phyloP scores from a whole-genome alignment of 257 asterid species.

The Solanum arcanum region DNA sequence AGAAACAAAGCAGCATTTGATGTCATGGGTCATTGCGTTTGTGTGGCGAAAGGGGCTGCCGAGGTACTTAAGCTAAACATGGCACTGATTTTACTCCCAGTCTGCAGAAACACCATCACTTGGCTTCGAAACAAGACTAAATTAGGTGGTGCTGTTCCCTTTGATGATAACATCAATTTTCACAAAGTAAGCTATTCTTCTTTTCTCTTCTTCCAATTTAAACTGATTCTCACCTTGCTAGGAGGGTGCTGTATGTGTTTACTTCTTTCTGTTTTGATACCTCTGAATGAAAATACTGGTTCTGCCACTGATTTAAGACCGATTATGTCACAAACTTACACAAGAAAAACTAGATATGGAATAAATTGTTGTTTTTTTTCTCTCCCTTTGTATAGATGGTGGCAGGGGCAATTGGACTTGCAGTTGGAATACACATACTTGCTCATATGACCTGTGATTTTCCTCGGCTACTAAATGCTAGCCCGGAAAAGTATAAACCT shows the following conservation, averaged over 20 bases:
- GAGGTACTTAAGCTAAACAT: constrained; percentile 87
- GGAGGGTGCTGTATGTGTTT: background rate
- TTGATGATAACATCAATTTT: constrained; percentile 76
- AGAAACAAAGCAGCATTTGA: constrained; percentile 34
- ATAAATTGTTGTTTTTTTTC: background rate
- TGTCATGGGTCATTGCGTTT: constrained; percentile 80
- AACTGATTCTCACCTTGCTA: background rate
- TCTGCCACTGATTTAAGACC: background rate
- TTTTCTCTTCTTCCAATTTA: background rate
- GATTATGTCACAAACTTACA: background rate
- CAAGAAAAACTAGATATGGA: background rate
- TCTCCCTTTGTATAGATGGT: constrained; percentile 22
- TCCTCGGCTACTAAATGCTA: constrained; percentile 51
- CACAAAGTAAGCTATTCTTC: constrained; percentile 39
- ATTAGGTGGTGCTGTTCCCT: constrained; percentile 53
- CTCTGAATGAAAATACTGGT: background rate
- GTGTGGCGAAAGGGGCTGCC: constrained; percentile 91
- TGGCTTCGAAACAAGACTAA: constrained; percentile 82
- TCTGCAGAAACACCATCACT: constrained; percentile 80
- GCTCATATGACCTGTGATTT: constrained; percentile 67
- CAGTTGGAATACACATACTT: constrained; percentile 62
- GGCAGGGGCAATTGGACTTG: constrained; percentile 52
- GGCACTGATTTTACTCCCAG: constrained; percentile 76
- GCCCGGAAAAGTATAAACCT: constrained; percentile 28
- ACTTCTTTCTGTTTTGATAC: background rate